Evolutionary conservation across 2,329 filamentous ascomycete genomes (phyloP).

Genomic region (Cladophialophora yegresii): DNA sequence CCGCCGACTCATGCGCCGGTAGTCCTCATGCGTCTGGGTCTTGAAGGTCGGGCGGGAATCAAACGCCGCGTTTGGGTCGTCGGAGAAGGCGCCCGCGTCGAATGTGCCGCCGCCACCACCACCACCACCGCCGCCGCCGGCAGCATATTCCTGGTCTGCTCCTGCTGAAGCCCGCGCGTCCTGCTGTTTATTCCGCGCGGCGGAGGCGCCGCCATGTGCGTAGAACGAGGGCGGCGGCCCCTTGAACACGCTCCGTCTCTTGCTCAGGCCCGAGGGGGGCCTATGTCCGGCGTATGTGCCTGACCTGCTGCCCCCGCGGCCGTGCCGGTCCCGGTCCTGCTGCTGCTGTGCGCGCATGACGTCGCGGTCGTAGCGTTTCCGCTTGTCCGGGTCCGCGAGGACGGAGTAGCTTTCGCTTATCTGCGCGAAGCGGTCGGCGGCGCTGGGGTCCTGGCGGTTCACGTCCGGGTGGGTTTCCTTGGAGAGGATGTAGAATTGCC

Average conservation of each 20-base stretch:
- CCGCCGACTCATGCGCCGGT: constrained; percentile 51
- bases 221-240: constrained; percentile 92
- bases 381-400: constrained; percentile 72
- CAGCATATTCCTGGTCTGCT: constrained; percentile 7
- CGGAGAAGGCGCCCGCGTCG: constrained; percentile 29
- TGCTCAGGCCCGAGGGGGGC: constrained; percentile 76
- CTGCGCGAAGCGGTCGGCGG: constrained; percentile 74
- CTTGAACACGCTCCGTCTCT: constrained; percentile 71
- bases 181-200: constrained; percentile 69
- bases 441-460: constrained; percentile 73
- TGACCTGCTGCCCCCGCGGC: constrained; percentile 39
- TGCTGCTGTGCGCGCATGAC: constrained; percentile 43
- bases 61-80: constrained; percentile 59
- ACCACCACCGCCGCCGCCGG: no score
- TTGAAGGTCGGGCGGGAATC: constrained; percentile 70
- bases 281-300: constrained; percentile 47
- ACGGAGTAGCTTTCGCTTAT: constrained; percentile 82
- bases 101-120: constrained; percentile 31
- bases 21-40: constrained; percentile 69
- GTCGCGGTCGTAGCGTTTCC: constrained; percentile 74
- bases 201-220: constrained; percentile 65
- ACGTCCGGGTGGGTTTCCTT: constrained; percentile 91
- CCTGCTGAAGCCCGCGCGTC: constrained; percentile 58
- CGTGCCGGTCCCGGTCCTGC: constrained; percentile 37
- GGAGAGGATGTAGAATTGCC: constrained; percentile 88